phyloP scores from a whole-genome alignment of 805 yeast species.

The Yarrowia hollandica region DNA sequence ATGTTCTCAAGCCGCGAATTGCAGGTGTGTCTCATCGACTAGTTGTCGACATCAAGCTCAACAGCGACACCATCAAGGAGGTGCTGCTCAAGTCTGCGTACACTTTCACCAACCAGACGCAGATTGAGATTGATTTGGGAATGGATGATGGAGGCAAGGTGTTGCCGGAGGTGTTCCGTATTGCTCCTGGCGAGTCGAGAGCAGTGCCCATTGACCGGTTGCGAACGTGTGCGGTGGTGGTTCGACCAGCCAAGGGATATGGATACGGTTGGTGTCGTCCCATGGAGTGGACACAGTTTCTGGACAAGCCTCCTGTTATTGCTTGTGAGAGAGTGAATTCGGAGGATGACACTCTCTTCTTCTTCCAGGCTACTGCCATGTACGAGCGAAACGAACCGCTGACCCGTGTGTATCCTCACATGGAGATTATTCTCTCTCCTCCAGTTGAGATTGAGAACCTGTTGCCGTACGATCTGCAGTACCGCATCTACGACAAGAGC shows the following conservation, averaged over 20 bases:
- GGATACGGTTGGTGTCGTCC: constrained; percentile 65
- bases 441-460: constrained; percentile 84
- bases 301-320: constrained; percentile 65
- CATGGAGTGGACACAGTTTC: constrained; percentile 46
- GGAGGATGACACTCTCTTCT: constrained; percentile 48
- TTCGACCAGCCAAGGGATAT: constrained; percentile 62
- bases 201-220: constrained; percentile 76
- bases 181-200: constrained; percentile 57
- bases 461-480: constrained; percentile 76
- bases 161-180: constrained; percentile 42
- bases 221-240: constrained; percentile 54
- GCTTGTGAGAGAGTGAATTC: constrained; percentile 52
- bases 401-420: constrained; percentile 76
- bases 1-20: constrained; percentile 62
- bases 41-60: constrained; percentile 63
- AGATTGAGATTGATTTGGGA: constrained; percentile 53
- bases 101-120: constrained; percentile 64
- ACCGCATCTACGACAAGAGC: constrained; percentile 74
- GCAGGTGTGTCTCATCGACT: constrained; percentile 70
- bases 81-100: constrained; percentile 78
- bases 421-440: constrained; percentile 73
- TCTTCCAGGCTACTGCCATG: constrained; percentile 70
- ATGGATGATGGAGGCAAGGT: constrained; percentile 40
- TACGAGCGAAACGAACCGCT: constrained; percentile 69
- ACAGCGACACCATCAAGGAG: constrained; percentile 70